Base-by-base conservation (phyloP, 192 early-diverging fungal genomes). In the Backusella liffmaniae region DNA sequence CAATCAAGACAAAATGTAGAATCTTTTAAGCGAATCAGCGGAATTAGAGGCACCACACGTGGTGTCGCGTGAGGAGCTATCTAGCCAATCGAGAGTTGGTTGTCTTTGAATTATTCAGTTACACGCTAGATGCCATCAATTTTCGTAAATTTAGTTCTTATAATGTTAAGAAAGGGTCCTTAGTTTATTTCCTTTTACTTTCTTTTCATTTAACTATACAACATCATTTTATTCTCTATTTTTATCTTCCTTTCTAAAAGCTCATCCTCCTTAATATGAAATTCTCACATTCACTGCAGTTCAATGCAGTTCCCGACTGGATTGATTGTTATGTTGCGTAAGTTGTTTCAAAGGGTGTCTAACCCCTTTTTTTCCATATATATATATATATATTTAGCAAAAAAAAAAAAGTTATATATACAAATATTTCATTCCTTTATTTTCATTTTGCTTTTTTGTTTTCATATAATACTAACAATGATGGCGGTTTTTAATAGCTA, bases 261-360 rank as follows among this genome's bases (percentile, higher is more conserved):
- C 10, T 9, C 6, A 56, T 21, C 18, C 18, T 23, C 53, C 53
- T 21, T 56, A 36, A 26, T 15, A 97, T 98, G 95, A 98, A 98
- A 87, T 98, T 98, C 75, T 94, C 95, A 21, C 93, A 94, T 80
- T 90, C 92, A 30, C 88, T 98, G 66, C 93, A 96, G 83, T 91
- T 98, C 78, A 98, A 98, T 77, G 90, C 94, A 44, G 93, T 94
- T 39, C 93, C 93, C 68, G 93, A 94, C 81, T 94, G 93, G 93
- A 87, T 90, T 78, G 91, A 91, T 71, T 88, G 90, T 74, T 94
- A 94, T 76, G 41, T 94, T 69, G 89, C 90, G 89, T 93, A 93
- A 98, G 83, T 30, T 15, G 3, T 16, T 65, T 10, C 37, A 7
- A 4, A 34, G 7, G 18, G 3, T 36, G 7, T 36, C 26, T 23